Evolutionary conservation across 2,329 filamentous ascomycete genomes (phyloP), one percentile per base, ranked within the genome.

Genomic region (Stachybotrys elegans): DNA sequence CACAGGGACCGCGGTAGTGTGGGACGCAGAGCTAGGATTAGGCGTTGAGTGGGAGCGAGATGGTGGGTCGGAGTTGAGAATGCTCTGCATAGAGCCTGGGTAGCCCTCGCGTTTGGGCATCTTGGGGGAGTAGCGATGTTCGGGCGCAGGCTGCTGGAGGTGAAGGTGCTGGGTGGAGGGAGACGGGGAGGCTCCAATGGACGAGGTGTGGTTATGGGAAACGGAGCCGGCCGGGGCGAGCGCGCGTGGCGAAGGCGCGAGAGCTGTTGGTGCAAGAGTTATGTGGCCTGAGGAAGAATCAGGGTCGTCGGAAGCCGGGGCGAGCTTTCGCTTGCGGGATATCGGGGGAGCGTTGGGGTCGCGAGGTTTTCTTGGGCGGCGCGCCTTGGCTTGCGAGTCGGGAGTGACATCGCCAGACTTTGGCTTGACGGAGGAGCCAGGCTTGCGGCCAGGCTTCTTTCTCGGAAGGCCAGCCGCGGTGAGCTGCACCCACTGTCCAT

Each of bases 371-470:
- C 58, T 79, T 79, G 52, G 69, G 60, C 29, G 27, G 14, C 38
- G 38, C 21, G 29, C 38, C 22, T 40, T 40, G 14, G 38, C 22
- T 22, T 39, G 32, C 19, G 48, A 25, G 16, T 44, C 46, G 16
- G 67, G 62, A 42, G 63, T 63, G 39, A 64, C 66, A 46, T 66
- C 62, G 42, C 63, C 59, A 43, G 57, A 57, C 58, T 68, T 71
- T 45, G 64, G 61, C 54, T 74, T 76, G 40, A 73, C 61, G 43
- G 66, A 73, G 48, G 68, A 78, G 57, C 74, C 85, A 56, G 81
- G 79, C 57, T 84, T 84, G 40, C 81, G 75, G 19, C 79, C 80
- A 17, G 80, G 79, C 65, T 84, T 84, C 64, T 82, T 82, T 5
- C 79, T 66, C 1, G 78, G 77, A 6, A 79, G 57, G 11, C 78